Evolutionary conservation across 1,139 yeast genomes (phyloP).

Genomic region (Yamadazyma friedrichii): DNA sequence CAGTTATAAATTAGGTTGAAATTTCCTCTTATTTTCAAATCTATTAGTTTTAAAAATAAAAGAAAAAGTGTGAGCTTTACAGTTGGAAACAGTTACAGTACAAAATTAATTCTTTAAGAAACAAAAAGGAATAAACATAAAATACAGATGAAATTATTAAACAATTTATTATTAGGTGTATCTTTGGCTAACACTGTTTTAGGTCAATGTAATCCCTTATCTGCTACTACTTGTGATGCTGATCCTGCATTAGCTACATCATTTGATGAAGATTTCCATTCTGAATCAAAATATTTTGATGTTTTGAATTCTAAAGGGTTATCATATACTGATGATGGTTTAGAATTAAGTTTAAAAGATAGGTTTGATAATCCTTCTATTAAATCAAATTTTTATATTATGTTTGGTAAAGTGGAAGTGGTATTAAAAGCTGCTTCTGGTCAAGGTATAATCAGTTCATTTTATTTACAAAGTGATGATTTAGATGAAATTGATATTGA

Average conservation of each 20-base stretch:
- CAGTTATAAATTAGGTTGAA: background rate
- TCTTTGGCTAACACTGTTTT: constrained; percentile 8
- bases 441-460: constrained; percentile 72
- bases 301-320: constrained; percentile 26
- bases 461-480: constrained; percentile 81
- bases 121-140: background rate
- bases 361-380: constrained; percentile 75
- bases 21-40: background rate
- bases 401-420: constrained; percentile 84
- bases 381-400: constrained; percentile 72
- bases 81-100: background rate
- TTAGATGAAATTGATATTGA: constrained; percentile 86
- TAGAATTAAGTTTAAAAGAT: constrained; percentile 55
- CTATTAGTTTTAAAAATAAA: background rate
- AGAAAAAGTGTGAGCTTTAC: too few relatives aligned
- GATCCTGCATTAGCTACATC: constrained; percentile 59
- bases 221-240: constrained; percentile 29
- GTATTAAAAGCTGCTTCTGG: constrained; percentile 72
- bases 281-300: constrained; percentile 40
- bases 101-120: background rate
- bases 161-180: constrained; percentile 10
- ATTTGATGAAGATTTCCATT: constrained; percentile 47
- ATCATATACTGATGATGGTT: constrained; percentile 42
- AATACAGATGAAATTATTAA: constrained; percentile 10
- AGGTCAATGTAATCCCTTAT: constrained; percentile 34